Base-by-base conservation (phyloP, 2,329 filamentous ascomycete genomes). In the Orbilia javanica region DNA sequence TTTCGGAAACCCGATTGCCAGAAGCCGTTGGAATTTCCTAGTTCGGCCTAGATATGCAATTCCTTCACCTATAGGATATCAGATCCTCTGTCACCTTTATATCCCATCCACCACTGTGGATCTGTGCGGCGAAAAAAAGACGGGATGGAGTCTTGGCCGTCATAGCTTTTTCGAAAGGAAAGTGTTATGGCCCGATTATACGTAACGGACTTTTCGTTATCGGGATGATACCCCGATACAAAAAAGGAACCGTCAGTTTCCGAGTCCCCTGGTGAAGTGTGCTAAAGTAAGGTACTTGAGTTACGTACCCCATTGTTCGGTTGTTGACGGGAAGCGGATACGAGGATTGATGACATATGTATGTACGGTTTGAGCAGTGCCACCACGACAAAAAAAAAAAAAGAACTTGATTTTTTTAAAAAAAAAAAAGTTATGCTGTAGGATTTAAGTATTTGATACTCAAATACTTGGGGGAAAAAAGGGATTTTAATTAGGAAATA, bases 1-100 rank as follows among this genome's bases (percentile, higher is more conserved):
- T 77, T 77, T 60, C 50, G 73, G 73, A 77, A 77, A 71, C 66
- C 50, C 57, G 48, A 42, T 52, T 65, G 39, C 25, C 66, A 66
- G 36, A 55, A 70, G 72, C 72, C 72, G 65, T 48, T 44, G 25
- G 64, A 39, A 11, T 76, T 57, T 57, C 55, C 57, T 65, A 52
- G 39, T 65, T 46, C 27, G 46, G 57, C 39, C 20, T 57, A 55
- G 13, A 18, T 20, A 2, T 10, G 34, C 2, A 10, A n/a, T 44
- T 44, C 13, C 3, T 8, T 44, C 13, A 36, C 34, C n/a, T n/a
- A n/a, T n/a, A n/a, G 31, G 29, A 31, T 31, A 36, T 36, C 8
- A 3, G 11, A 39, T 15, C n/a, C n/a, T n/a, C n/a, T n/a, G n/a
- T n/a, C n/a, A n/a, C n/a, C n/a, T n/a, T n/a, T n/a, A n/a, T n/a